Percentiles rank a stretch among this genome's conserved stretches.
Conservation (phyloP, 2,329 filamentous ascomycete genomes). For the Tympanopsis confertula region DNA sequence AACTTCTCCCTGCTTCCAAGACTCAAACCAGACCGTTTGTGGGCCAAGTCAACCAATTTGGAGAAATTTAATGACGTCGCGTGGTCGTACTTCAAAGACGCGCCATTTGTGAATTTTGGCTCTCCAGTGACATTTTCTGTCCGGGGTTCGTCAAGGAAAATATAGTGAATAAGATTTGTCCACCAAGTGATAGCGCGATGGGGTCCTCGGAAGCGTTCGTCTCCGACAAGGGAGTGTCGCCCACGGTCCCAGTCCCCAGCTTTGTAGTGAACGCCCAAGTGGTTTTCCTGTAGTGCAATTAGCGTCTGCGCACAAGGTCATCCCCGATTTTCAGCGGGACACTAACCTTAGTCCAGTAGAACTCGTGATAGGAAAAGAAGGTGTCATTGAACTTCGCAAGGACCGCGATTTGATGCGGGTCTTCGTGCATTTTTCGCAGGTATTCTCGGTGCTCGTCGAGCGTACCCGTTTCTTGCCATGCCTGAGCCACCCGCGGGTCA, state of each 20-base stretch:
- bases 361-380: conserved; percentile 3
- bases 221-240: conserved; percentile 45
- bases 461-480: conserved; percentile 7
- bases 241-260: conserved; percentile 45
- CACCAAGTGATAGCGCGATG: conserved; percentile 51
- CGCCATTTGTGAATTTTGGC: conserved; percentile 59
- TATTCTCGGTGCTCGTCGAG: conserved; percentile 6
- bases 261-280: conserved; percentile 41
- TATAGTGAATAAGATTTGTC: conserved; percentile 49
- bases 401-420: conserved; percentile 5
- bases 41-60: conserved; percentile 61
- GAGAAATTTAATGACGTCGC: conserved; percentile 63
- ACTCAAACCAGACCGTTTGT: conserved; percentile 60
- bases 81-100: conserved; percentile 64
- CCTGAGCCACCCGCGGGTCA: conserved; percentile 6
- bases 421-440: conserved; percentile 5
- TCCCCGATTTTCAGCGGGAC: too few species aligned
- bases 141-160: conserved; percentile 48
- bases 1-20: conserved; percentile 55
- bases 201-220: conserved; percentile 45
- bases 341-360: conserved; percentile 7
- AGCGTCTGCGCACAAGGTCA: too few species aligned
- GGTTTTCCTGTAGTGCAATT: conserved; percentile 41
- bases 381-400: conserved; percentile 5
- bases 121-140: conserved; percentile 52